A percentile compares a stretch with the other conserved stretches of the same genome.
Conservation (phyloP, 441 rosid genomes). For the Bruguiera hainesii region DNA sequence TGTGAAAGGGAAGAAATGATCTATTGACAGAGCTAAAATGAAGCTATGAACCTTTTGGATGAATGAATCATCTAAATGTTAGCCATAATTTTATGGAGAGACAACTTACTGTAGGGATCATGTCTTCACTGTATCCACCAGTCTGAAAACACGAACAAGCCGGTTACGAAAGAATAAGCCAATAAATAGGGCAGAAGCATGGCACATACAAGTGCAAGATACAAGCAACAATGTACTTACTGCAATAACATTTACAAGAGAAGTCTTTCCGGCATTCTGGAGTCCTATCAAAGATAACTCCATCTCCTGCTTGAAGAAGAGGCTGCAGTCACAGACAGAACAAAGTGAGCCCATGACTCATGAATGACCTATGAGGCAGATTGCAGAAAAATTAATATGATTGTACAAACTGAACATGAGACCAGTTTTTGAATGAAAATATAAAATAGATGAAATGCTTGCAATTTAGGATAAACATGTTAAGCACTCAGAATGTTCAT, state of each 20-base stretch:
- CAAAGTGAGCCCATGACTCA: neutral
- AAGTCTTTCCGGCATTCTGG: slow-evolving; percentile 97
- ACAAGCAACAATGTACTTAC: slow-evolving; percentile 41
- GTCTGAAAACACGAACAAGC: slow-evolving; percentile 44
- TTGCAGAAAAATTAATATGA: neutral
- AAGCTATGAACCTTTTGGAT: neutral
- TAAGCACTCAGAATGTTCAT: too few relatives aligned
- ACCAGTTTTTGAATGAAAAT: too few relatives aligned
- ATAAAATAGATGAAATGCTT: too few relatives aligned
- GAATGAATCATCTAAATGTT: neutral
- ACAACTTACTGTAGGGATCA: slow-evolving; percentile 89
- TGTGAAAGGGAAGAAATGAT: neutral
- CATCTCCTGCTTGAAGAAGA: slow-evolving; percentile 97
- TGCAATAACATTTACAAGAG: slow-evolving; percentile 88
- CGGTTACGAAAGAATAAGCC: neutral
- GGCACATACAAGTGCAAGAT: neutral
- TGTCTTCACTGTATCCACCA: slow-evolving; percentile 96
- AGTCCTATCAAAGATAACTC: slow-evolving; percentile 94
- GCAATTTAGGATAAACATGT: too few relatives aligned
- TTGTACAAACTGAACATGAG: too few relatives aligned
- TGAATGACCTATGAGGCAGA: neutral
- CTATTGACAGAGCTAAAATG: neutral
- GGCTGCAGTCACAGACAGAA: slow-evolving; percentile 38
- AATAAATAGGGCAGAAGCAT: slow-evolving; percentile 1
- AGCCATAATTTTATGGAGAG: slow-evolving; percentile 2